A percentile compares a stretch with the other conserved stretches of the same genome.
Evolutionary conservation across 202 grass and related monocot species (phyloP).

Genomic region (Setaria italica): DNA sequence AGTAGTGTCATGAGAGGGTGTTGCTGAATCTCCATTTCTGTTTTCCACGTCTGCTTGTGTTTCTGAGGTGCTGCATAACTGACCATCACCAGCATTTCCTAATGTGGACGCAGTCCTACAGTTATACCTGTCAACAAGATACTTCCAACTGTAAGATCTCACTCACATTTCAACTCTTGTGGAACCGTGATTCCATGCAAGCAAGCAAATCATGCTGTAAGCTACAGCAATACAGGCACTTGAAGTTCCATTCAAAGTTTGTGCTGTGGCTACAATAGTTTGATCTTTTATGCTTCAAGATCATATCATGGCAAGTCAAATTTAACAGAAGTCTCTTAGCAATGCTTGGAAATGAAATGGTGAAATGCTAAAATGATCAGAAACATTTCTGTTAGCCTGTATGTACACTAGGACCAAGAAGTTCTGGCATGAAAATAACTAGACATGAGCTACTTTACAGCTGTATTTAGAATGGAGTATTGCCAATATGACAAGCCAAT

Average conservation of each 20-base stretch:
- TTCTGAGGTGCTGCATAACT: constrained; percentile 55
- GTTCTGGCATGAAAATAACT: constrained; percentile 1
- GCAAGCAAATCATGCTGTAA: constrained; percentile 16
- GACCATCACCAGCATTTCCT: constrained; percentile 44
- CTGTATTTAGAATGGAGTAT: background rate
- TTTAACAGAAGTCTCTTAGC: background rate
- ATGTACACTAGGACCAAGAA: background rate
- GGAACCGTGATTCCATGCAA: background rate
- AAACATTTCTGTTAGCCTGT: background rate
- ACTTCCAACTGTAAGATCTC: constrained; percentile 25
- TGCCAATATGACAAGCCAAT: background rate
- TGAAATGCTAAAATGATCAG: constrained; percentile 1
- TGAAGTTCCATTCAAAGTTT: constrained; percentile 9
- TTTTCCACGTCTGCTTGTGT: constrained; percentile 44
- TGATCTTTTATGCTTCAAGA: constrained; percentile 23
- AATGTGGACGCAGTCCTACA: constrained; percentile 47
- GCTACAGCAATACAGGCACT: constrained; percentile 7
- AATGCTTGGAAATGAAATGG: constrained; percentile 20
- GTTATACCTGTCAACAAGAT: constrained; percentile 68
- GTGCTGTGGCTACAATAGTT: background rate
- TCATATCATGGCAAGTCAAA: background rate
- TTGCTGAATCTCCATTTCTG: constrained; percentile 40
- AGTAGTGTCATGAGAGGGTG: constrained; percentile 51
- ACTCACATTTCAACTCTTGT: constrained; percentile 9
- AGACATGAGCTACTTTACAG: constrained; percentile 5